Evolutionary conservation across 1,284 basidiomycete genomes (phyloP).

Genomic region (Naganishia liquefaciens): DNA sequence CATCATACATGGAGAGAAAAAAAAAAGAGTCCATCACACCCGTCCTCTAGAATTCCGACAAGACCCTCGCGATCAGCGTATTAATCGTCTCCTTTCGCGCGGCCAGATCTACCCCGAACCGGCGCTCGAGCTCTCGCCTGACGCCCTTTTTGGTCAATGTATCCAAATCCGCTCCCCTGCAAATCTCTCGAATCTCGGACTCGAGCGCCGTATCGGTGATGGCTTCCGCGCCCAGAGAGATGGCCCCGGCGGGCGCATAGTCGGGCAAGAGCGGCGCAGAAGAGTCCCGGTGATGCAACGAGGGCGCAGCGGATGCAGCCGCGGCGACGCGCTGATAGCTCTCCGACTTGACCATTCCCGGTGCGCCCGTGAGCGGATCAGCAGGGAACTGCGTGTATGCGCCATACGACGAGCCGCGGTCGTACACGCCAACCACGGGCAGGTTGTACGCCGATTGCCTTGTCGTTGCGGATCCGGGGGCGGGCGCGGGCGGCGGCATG

Average conservation of each 20-base stretch:
- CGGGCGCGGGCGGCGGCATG: background rate
- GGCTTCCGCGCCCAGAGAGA: constrained; percentile 23
- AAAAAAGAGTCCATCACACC: no score
- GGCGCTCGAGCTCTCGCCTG: constrained; percentile 73
- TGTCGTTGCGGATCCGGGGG: background rate
- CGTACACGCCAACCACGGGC: constrained; percentile 21
- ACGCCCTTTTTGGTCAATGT: constrained; percentile 86
- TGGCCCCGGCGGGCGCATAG: constrained; percentile 21
- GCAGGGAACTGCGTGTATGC: constrained; percentile 19
- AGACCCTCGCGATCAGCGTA: constrained; percentile 51
- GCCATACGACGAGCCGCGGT: constrained; percentile 22
- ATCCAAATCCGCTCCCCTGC: constrained; percentile 74
- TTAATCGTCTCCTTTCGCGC: constrained; percentile 55
- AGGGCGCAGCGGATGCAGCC: background rate
- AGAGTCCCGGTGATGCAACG: constrained; percentile 18
- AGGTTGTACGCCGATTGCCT: constrained; percentile 14
- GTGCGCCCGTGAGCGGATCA: constrained; percentile 16
- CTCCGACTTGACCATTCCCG: constrained; percentile 23
- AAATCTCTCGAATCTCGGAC: constrained; percentile 67
- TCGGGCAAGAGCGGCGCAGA: constrained; percentile 17
- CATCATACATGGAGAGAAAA: no score
- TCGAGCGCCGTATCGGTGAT: constrained; percentile 68
- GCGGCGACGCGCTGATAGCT: constrained; percentile 10
- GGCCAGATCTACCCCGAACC: constrained; percentile 61
- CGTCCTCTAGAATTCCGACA: constrained; percentile 37